These are phyloP conservation scores for Coelomomyces lativittatus DNA, from an alignment of 371 early-diverging fungal species.

Conservation along the genomic window DNA sequence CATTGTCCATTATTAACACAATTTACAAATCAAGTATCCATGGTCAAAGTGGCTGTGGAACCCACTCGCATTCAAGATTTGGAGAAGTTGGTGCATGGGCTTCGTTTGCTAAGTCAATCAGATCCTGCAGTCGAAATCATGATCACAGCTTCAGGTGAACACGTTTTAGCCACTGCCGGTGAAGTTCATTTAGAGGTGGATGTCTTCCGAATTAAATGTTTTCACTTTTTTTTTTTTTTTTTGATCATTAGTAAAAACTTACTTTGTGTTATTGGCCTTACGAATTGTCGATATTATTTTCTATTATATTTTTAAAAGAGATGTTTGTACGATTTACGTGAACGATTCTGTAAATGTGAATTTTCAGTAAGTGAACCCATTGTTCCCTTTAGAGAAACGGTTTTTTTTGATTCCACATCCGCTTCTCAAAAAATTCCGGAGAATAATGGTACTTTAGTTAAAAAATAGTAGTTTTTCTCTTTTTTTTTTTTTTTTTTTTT, in stretches of 20 bases:
- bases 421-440: no score
- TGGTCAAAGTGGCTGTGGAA: constrained; percentile 89
- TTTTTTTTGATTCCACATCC: no score
- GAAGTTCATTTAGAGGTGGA: constrained; percentile 79
- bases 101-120: constrained; percentile 72
- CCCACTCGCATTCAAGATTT: constrained; percentile 72
- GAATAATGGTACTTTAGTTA: no score
- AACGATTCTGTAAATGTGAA: constrained; percentile 77
- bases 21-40: constrained; percentile 38
- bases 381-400: constrained; percentile 92
- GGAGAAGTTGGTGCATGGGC: constrained; percentile 61
- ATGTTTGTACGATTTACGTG: constrained; percentile 79
- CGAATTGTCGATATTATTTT: neutral
- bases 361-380: constrained; percentile 84
- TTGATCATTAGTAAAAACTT: neutral
- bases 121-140: constrained; percentile 84
- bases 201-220: neutral
- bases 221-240: neutral
- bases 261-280: constrained; percentile 1
- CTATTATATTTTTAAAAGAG: constrained; percentile 21
- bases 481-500: no score
- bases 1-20: constrained; percentile 21
- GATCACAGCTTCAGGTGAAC: constrained; percentile 77
- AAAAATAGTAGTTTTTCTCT: no score
- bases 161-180: constrained; percentile 83